phyloP scores from a whole-genome alignment of 2,329 filamentous ascomycete species.

The Colletotrichum truncatum region DNA sequence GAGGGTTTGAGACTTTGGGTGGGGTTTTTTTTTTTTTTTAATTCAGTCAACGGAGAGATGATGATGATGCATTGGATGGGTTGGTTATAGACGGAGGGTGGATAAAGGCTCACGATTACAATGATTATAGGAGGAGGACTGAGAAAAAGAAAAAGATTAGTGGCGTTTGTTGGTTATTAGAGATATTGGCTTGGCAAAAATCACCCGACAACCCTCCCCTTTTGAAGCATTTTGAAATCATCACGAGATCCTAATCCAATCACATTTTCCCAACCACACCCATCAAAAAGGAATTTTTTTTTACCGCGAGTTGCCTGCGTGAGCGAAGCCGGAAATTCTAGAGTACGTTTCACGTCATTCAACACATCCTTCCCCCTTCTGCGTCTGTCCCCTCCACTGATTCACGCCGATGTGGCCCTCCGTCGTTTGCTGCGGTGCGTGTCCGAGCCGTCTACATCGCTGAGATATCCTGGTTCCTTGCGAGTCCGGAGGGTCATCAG shows the following conservation, averaged over 20 bases:
- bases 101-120: not conserved
- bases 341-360: not conserved
- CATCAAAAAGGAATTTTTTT: constrained; percentile 15
- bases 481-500: constrained; percentile 55
- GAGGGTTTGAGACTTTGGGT: no score
- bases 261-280: constrained; percentile 6
- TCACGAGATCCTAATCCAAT: constrained; percentile 1
- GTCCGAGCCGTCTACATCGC: constrained; percentile 35
- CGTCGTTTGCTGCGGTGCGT: constrained; percentile 48
- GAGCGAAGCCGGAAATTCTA: constrained; percentile 23
- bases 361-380: not conserved
- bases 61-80: not conserved
- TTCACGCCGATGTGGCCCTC: constrained; percentile 50
- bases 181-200: not conserved
- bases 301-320: no score
- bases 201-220: not conserved
- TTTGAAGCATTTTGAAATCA: not conserved
- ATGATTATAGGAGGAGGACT: no score
- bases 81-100: not conserved
- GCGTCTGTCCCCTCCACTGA: not conserved
- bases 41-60: not conserved
- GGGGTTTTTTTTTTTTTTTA: no score
- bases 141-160: not conserved
- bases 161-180: not conserved
- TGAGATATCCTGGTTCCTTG: constrained; percentile 15